Evolutionary conservation across 371 early-diverging fungal genomes (phyloP), one percentile per base, ranked within the genome.

Genomic region (Mucor lusitanicus): DNA sequence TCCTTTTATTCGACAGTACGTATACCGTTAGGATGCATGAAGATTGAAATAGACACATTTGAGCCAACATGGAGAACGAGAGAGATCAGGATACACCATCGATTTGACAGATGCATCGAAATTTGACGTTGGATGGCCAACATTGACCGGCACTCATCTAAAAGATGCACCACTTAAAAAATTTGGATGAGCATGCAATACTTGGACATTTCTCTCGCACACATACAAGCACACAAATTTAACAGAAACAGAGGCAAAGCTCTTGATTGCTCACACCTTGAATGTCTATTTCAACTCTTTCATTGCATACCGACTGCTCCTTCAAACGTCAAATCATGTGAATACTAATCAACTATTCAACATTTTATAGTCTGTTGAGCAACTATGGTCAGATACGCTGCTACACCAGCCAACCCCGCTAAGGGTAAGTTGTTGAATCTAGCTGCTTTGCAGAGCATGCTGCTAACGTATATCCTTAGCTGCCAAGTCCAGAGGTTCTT

Each of bases 401-500:
- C 81, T 77, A 79, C 82, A 63, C 83, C 86, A 59, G 80, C 78
- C 75, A 81, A 84, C 70, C 74, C 76, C 64, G 72, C 80, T 61
- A 86, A 84, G 83, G 78, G 86, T 85, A 78, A 75, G 83, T 35
- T 59, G 59, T 32, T 25, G 50, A 32, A 12, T 39, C 5, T 19
- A 44, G 12, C 37, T 28, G 21, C n/a, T 27, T 35, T 9, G 1
- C 25, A 40, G 1, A 33, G 39, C 7, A 17, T 13, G 23, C 60
- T 35, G 12, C 28, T 60, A 3, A 8, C n/a, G 3, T 48, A 6
- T 59, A 50, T 19, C n/a, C 40, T 63, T 77, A 92, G 94, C 92
- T 84, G 95, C 95, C 83, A 92, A 95, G 90, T 90, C 97, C 81
- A 91, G 94, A 71, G 97, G 97, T 80, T 90, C 92, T 68, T 95